Base-by-base conservation (phyloP, 2,329 filamentous ascomycete species). In the Talaromyces sp. region DNA sequence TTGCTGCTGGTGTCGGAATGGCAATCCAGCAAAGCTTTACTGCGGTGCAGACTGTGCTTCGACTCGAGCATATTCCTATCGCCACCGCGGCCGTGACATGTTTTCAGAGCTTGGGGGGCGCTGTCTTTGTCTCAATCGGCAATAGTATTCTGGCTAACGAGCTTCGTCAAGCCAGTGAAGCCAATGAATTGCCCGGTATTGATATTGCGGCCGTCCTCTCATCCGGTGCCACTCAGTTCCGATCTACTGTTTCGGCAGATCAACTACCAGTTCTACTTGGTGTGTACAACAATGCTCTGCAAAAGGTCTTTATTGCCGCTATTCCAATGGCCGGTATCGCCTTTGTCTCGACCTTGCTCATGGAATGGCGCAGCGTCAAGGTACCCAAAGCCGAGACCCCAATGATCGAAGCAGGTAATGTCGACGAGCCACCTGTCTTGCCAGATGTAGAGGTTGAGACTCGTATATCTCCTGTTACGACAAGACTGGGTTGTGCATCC, bases 131-230 rank as follows among this genome's bases (percentile, higher is more conserved):
- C 61, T 71, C 70, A 5, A 72, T 71, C 34, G 74, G 67, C 0
- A 74, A 76, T 64, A 69, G 73, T 4, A 74, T 70, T 25, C 74
- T 77, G 62, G 68, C 68, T 10, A 77, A 77, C 64, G 68, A 70
- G 25, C 65, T 76, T 1, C 56, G 72, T 19, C 60, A 69, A 7
- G 61, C 65, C 22, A 74, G 75, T 40, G 61, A 79, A 13, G 51
- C 62, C 29, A 65, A 65, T 29, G 54, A 66, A 27, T 58, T 66
- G 17, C 61, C 66, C 4, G 60, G 61, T n/a, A 49, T 66, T 10
- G 61, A 66, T 43, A 53, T 65, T 29, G 60, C 61, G 5, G 60
- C 54, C 25, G 47, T 66, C 29, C 47, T 68, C 11, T 61, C 63
- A 13, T 49, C 63, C 19, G 66, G 66, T 5, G 66, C 66, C 17